Evolutionary conservation across 352 stramenopile species (phyloP).

Genomic region (Pythium aquatile): DNA sequence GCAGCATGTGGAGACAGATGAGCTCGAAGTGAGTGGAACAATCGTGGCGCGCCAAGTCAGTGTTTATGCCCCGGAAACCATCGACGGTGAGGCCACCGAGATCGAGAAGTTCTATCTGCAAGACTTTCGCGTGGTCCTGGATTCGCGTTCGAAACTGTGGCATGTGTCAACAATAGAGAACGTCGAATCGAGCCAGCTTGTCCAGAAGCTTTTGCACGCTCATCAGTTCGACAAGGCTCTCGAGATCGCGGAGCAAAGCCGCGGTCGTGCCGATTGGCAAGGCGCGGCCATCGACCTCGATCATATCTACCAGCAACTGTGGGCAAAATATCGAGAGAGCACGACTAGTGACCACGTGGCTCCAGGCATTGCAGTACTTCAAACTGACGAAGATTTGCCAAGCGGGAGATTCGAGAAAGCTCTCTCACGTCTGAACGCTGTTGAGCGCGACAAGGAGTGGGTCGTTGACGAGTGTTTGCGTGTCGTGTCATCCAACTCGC

Average conservation of each 20-base stretch:
- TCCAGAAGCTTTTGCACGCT: conserved; percentile 38
- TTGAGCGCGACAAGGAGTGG: conserved; percentile 48
- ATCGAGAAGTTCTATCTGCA: not conserved
- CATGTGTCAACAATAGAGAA: not conserved
- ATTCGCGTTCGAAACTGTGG: not conserved
- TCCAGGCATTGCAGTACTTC: conserved; percentile 12
- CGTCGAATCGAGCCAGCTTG: conserved; percentile 23
- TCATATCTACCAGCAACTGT: conserved; percentile 50
- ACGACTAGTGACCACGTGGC: conserved; percentile 8
- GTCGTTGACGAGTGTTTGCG: conserved; percentile 44
- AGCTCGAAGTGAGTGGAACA: not conserved
- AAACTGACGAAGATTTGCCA: conserved; percentile 6
- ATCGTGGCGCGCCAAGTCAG: not conserved
- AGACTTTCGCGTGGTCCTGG: not conserved
- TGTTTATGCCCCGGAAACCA: not conserved
- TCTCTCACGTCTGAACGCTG: conserved; percentile 39
- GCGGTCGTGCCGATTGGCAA: not conserved
- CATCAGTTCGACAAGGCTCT: conserved; percentile 45
- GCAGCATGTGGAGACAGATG: not conserved
- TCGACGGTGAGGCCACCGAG: not conserved
- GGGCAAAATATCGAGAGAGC: conserved; percentile 35
- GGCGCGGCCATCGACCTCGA: conserved; percentile 29
- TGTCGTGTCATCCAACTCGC: conserved; percentile 38
- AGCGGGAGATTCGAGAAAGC: conserved; percentile 20
- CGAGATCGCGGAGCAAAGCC: conserved; percentile 20